Conservation (phyloP, 108 stramenopile genomes). For the Bacterosira constricta region DNA sequence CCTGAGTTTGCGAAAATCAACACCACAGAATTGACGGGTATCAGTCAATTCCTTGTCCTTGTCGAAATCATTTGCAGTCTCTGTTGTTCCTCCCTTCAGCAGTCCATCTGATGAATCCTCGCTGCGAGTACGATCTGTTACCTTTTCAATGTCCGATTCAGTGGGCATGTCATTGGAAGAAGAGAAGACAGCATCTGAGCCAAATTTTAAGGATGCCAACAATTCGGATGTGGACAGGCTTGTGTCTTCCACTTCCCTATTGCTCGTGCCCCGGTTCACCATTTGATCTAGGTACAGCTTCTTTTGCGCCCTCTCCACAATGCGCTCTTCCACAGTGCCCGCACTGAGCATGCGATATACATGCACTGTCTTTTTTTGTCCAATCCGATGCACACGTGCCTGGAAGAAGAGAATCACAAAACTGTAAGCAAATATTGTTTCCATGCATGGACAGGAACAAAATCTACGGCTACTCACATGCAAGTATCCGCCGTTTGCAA, state of each 20-base stretch:
- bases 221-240: constrained; percentile 68
- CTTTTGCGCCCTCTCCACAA: constrained; percentile 84
- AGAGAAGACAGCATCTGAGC: constrained; percentile 63
- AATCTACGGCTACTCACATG: constrained; percentile 55
- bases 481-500: constrained; percentile 94
- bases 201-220: constrained; percentile 62
- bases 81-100: constrained; percentile 40
- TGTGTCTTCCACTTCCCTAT: constrained; percentile 60
- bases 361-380: constrained; percentile 90
- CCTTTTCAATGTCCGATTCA: constrained; percentile 73
- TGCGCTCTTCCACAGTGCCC: constrained; percentile 91
- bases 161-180: constrained; percentile 59
- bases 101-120: constrained; percentile 49
- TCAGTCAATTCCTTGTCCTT: constrained; percentile 51
- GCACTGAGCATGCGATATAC: constrained; percentile 84
- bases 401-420: no score
- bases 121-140: constrained; percentile 75
- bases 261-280: constrained; percentile 65
- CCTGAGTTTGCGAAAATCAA: constrained; percentile 63
- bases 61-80: constrained; percentile 56
- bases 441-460: no score
- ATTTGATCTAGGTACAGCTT: constrained; percentile 79
- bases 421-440: no score
- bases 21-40: constrained; percentile 48
- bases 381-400: constrained; percentile 95